A percentile compares a stretch with the other conserved stretches of the same genome.
Evolutionary conservation across 371 early-diverging fungal genomes (phyloP).

Genomic region (Choanephora cucurbitarum): DNA sequence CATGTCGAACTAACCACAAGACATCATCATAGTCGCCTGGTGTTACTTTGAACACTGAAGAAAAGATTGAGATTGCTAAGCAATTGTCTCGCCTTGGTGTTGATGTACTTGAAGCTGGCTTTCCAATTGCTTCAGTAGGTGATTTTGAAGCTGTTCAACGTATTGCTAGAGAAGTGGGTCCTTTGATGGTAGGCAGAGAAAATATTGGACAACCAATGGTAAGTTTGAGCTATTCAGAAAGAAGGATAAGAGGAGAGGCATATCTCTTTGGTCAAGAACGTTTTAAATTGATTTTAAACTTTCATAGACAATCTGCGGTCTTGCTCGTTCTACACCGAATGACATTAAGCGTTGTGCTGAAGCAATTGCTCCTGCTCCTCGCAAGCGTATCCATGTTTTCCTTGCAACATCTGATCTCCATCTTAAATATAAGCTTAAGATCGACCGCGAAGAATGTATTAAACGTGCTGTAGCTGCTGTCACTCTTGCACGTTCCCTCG

Average conservation of each 20-base stretch:
- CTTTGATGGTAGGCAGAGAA: constrained; percentile 80
- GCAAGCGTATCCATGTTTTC: constrained; percentile 90
- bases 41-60: constrained; percentile 87
- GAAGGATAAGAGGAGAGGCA: not conserved
- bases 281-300: not conserved
- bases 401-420: constrained; percentile 97
- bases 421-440: constrained; percentile 90
- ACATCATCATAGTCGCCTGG: constrained; percentile 83
- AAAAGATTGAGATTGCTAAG: constrained; percentile 93
- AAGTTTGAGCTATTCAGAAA: too few species aligned
- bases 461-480: constrained; percentile 85
- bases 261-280: not conserved
- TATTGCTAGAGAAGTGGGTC: constrained; percentile 91
- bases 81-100: constrained; percentile 91
- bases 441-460: constrained; percentile 85
- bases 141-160: constrained; percentile 95
- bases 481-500: constrained; percentile 72
- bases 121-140: constrained; percentile 90
- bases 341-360: constrained; percentile 92
- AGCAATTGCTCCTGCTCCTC: constrained; percentile 83
- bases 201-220: constrained; percentile 83
- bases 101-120: constrained; percentile 94
- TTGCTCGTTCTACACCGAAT: constrained; percentile 83
- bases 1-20: too few species aligned
- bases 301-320: constrained; percentile 78